Conservation (phyloP, 371 early-diverging fungal genomes). For the Mortierella sp. region DNA sequence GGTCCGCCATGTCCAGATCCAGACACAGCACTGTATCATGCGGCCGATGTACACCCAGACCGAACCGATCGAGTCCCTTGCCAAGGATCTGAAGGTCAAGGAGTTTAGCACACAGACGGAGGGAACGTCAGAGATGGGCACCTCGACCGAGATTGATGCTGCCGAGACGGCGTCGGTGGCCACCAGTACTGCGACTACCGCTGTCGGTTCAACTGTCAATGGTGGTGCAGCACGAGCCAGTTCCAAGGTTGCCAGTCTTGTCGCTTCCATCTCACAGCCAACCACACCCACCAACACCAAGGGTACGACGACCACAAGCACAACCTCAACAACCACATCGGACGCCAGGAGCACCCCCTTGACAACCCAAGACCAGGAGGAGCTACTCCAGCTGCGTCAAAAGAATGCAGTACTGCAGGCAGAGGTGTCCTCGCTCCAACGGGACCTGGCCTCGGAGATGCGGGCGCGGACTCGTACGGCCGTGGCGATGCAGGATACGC, state of each 20-base stretch:
- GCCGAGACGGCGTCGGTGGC: not conserved
- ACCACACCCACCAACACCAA: conserved; percentile 5
- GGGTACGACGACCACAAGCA: not conserved
- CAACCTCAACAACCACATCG: not conserved
- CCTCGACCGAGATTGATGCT: conserved; percentile 21
- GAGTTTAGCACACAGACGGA: conserved; percentile 40
- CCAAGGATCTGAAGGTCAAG: conserved; percentile 16
- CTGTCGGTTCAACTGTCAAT: not conserved
- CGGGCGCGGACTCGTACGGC: conserved; percentile 59
- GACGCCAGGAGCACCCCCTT: not conserved
- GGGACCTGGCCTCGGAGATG: conserved; percentile 62
- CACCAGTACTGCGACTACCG: conserved; percentile 6
- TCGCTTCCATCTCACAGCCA: conserved; percentile 29
- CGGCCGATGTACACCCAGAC: conserved; percentile 54
- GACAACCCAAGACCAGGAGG: conserved; percentile 21
- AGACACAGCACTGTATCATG: conserved; percentile 55
- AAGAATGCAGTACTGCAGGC: conserved; percentile 32
- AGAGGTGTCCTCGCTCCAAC: conserved; percentile 52
- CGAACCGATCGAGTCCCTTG: conserved; percentile 25
- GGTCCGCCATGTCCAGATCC: conserved; percentile 57
- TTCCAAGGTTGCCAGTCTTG: conserved; percentile 22
- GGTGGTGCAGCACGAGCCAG: not conserved
- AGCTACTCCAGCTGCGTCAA: conserved; percentile 35
- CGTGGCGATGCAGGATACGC: conserved; percentile 62
- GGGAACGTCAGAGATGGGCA: conserved; percentile 19